These are phyloP conservation scores for Vicia sativa DNA, from an alignment of 306 rosid species.

Conservation along the genomic window DNA sequence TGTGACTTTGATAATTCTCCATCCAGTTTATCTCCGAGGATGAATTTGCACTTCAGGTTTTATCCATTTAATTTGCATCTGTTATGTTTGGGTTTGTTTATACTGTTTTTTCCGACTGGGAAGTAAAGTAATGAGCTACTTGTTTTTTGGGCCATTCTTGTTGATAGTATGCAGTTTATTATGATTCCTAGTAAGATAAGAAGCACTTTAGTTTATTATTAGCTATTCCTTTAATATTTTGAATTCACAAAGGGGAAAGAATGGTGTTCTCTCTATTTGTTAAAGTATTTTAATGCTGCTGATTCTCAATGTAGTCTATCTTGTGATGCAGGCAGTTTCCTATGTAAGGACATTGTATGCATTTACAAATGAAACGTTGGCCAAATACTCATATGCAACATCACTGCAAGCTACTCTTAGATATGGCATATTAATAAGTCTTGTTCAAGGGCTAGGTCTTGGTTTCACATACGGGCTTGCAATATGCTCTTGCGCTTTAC, in stretches of 20 bases:
- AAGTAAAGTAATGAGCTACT: no score
- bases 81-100: no score
- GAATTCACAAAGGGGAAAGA: conserved; percentile 26
- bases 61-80: no score
- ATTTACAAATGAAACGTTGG: conserved; percentile 96
- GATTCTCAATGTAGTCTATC: conserved; percentile 42
- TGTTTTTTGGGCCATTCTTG: no score
- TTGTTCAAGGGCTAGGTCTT: conserved; percentile 99
- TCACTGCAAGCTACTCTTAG: conserved; percentile 99
- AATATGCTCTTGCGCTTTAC: conserved; percentile 98
- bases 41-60: no score
- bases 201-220: conserved; percentile 5
- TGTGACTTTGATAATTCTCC: no score
- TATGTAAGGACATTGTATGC: conserved; percentile 86
- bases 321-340: conserved; percentile 88
- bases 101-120: no score
- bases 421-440: conserved; percentile 98
- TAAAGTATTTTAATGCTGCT: conserved; percentile 25
- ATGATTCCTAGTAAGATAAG: conserved; percentile 7
- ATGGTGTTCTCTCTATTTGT: conserved; percentile 22
- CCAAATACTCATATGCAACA: conserved; percentile 98
- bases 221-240: conserved; percentile 5
- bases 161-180: no score
- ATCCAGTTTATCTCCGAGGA: no score
- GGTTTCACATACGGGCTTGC: conserved; percentile 99